A percentile compares a stretch with the other conserved stretches of the same genome.
These are phyloP conservation scores for Aaosphaeria pasadenensis DNA, from an alignment of 2,329 filamentous ascomycete genomes.

Conservation along the genomic window DNA sequence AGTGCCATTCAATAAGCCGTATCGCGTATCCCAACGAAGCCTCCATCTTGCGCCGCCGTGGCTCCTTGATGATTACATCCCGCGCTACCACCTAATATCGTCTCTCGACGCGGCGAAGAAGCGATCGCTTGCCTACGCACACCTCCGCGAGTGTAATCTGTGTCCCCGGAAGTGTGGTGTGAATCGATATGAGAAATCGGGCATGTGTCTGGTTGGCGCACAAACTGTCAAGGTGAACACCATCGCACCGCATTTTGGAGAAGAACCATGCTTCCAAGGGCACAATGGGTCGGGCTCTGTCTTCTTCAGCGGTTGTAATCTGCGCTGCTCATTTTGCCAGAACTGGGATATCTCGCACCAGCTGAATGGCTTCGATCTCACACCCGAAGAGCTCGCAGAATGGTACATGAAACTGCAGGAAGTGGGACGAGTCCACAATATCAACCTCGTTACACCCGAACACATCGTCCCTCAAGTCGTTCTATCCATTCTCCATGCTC, in stretches of 20 bases:
- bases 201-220: slow-evolving; percentile 72
- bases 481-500: slow-evolving; percentile 70
- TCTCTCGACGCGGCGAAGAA: slow-evolving; percentile 70
- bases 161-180: slow-evolving; percentile 75
- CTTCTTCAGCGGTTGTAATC: slow-evolving; percentile 75
- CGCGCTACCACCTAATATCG: slow-evolving; percentile 67
- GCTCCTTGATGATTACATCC: slow-evolving; percentile 70
- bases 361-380: slow-evolving; percentile 75
- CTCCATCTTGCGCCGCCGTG: slow-evolving; percentile 61
- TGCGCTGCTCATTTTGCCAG: slow-evolving; percentile 50
- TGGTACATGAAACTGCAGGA: slow-evolving; percentile 84
- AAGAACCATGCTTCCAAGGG: slow-evolving; percentile 81
- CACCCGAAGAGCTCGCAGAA: slow-evolving; percentile 72
- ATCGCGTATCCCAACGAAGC: slow-evolving; percentile 16
- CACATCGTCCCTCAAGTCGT: slow-evolving; percentile 83
- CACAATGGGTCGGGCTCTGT: slow-evolving; percentile 77
- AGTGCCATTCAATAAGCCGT: not conserved
- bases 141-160: slow-evolving; percentile 76
- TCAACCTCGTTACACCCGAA: slow-evolving; percentile 83
- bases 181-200: slow-evolving; percentile 76
- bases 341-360: slow-evolving; percentile 83
- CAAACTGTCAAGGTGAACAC: slow-evolving; percentile 76
- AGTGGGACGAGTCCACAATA: slow-evolving; percentile 80
- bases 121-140: slow-evolving; percentile 68
- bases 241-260: slow-evolving; percentile 81